Conservation (phyloP, 2,329 filamentous ascomycete species). For the Sphaerostilbella broomeana region DNA sequence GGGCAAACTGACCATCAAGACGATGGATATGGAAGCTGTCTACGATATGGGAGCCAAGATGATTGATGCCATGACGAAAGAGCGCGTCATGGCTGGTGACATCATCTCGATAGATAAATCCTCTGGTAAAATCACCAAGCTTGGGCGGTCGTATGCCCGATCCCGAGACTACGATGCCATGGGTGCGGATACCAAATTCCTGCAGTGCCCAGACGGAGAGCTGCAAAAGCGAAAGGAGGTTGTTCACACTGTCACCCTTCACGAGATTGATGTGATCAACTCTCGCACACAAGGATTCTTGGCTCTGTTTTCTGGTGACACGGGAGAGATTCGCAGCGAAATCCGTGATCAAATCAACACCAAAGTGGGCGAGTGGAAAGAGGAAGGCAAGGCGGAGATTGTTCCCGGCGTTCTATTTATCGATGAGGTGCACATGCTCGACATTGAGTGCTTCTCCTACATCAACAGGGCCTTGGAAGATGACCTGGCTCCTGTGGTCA, state of each 20-base stretch:
- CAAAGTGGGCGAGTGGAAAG: slow-evolving; percentile 98
- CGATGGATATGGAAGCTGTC: slow-evolving; percentile 98
- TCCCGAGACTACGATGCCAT: slow-evolving; percentile 98
- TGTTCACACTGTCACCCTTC: slow-evolving; percentile 90
- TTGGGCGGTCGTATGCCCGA: slow-evolving; percentile 88
- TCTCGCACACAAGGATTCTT: slow-evolving; percentile 97
- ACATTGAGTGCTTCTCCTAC: slow-evolving; percentile 98
- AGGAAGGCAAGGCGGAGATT: slow-evolving; percentile 97
- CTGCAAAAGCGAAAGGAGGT: slow-evolving; percentile 96
- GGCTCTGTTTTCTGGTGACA: slow-evolving; percentile 95
- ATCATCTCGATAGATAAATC: slow-evolving; percentile 99
- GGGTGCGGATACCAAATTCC: slow-evolving; percentile 96
- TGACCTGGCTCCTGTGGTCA: slow-evolving; percentile 91
- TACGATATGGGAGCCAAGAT: slow-evolving; percentile 99
- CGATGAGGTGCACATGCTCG: slow-evolving; percentile 98
- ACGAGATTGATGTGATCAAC: slow-evolving; percentile 99
- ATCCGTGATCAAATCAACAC: slow-evolving; percentile 98
- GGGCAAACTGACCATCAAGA: slow-evolving; percentile 98
- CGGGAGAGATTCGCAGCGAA: slow-evolving; percentile 93
- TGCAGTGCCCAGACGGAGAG: slow-evolving; percentile 95
- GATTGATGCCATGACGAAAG: slow-evolving; percentile 99
- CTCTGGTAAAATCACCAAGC: slow-evolving; percentile 94
- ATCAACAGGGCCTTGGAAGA: slow-evolving; percentile 95
- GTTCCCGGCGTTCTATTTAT: slow-evolving; percentile 97
- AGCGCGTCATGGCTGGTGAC: slow-evolving; percentile 97